Base-by-base conservation (phyloP, 495 filamentous ascomycete genomes). In the Lasiosphaeria miniovina region DNA sequence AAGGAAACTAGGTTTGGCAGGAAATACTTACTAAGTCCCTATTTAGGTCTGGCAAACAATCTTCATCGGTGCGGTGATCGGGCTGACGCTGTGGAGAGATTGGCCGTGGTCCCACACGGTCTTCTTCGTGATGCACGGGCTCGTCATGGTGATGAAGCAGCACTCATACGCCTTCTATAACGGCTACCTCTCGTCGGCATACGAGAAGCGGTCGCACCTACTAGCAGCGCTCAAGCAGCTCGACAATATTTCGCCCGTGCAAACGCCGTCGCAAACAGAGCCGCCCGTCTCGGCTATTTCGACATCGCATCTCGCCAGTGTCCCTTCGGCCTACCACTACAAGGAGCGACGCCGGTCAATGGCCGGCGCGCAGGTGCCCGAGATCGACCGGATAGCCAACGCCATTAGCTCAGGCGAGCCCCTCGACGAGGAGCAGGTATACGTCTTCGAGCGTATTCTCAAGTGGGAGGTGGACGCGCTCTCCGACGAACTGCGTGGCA, bases 101-200 rank as follows among this genome's bases (percentile, higher is more conserved):
- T 91, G 88, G 88, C 84, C 86, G 17, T 91, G 88, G 88, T 88
- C 89, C 35, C 88, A 75, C 41, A 79, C 77, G 32, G 72, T 90
- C 33, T 91, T 88, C 69, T 86, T 89, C 36, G 85, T 89, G 4
- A 74, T 91, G 49, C 88, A 91, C 64, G 82, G 80, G 14, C 64
- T 90, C 17, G 83, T 86, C 1, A 85, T 90, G 80, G 60, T 90
- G 50, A 91, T 91, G 88, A 91, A 91, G 71, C 86, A 88, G 67
- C 88, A 91, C 66, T 88, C 84, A 52, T 90, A 88, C 67, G 81
- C 84, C 3, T 88, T 88, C 59, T 91, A 89, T 68, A 91, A 91
- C 65, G 88, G 88, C 5, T 80, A 91, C 61, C 73, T 91, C 35
- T 88, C 86, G 6, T 78, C 82, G 48, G 74, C 82, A 5, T 83